Conservation (phyloP, 306 rosid genomes). For the Coriaria nepalensis region DNA sequence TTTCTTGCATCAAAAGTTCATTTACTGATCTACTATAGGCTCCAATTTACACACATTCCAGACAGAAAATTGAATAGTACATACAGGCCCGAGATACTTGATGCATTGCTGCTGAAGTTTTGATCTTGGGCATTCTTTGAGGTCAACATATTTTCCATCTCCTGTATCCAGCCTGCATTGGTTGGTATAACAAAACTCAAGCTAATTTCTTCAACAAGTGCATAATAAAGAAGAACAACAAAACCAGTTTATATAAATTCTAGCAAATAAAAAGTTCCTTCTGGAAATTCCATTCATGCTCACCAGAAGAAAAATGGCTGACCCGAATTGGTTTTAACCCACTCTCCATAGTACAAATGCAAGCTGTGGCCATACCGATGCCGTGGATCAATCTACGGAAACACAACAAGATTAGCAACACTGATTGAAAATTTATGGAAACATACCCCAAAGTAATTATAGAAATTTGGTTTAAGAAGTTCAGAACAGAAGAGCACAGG, state of each 20-base stretch:
- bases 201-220: background rate
- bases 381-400: slow-evolving; percentile 82
- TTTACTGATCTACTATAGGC: too few relatives aligned
- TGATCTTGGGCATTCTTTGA: slow-evolving; percentile 41
- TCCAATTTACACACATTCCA: too few relatives aligned
- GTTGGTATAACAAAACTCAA: background rate
- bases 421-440: background rate
- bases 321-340: slow-evolving; percentile 68
- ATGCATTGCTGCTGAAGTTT: slow-evolving; percentile 71
- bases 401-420: background rate
- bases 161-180: slow-evolving; percentile 73
- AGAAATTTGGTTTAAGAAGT: background rate
- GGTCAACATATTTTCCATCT: slow-evolving; percentile 62
- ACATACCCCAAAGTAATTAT: slow-evolving; percentile 1
- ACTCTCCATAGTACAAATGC: slow-evolving; percentile 61
- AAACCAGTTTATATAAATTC: too few relatives aligned
- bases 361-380: slow-evolving; percentile 94
- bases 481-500: too few relatives aligned
- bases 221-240: too few relatives aligned
- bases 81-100: slow-evolving; percentile 88
- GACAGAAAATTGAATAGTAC: slow-evolving; percentile 13
- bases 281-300: slow-evolving; percentile 2
- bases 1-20: too few relatives aligned
- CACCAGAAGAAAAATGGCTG: slow-evolving; percentile 94
- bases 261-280: background rate